Conservation (phyloP, 1,284 basidiomycete genomes). For the Tylopilus sp. region DNA sequence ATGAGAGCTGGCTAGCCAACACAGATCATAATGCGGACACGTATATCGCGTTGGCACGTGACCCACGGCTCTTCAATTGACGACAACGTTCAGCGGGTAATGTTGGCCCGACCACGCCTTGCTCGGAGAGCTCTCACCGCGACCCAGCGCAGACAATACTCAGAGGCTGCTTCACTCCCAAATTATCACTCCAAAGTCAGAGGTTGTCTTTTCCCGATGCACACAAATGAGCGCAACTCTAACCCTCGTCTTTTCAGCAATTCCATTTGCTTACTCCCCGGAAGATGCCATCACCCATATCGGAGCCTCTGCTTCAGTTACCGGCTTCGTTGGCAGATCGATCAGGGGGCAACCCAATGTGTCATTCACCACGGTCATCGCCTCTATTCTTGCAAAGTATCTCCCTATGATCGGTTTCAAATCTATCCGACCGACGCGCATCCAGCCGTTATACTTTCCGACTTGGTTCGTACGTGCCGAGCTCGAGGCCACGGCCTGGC, state of each 20-base stretch:
- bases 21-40: slow-evolving; percentile 20
- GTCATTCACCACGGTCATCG: slow-evolving; percentile 9
- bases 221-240: slow-evolving; percentile 2
- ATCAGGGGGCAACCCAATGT: slow-evolving; percentile 16
- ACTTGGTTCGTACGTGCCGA: slow-evolving; percentile 58
- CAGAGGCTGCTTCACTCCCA: slow-evolving; percentile 13
- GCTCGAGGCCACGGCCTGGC: slow-evolving; percentile 37
- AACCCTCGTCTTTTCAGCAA: slow-evolving; percentile 28
- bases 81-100: slow-evolving; percentile 9
- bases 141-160: slow-evolving; percentile 15
- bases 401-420: slow-evolving; percentile 28
- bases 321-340: slow-evolving; percentile 17
- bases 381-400: slow-evolving; percentile 29
- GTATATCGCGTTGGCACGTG: slow-evolving; percentile 32
- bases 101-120: slow-evolving; percentile 18
- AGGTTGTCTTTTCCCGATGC: slow-evolving; percentile 32
- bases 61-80: no score
- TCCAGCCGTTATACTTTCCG: slow-evolving; percentile 54
- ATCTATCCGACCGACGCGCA: slow-evolving; percentile 30
- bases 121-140: neutral
- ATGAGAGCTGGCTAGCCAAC: neutral
- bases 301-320: slow-evolving; percentile 19
- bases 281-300: slow-evolving; percentile 35
- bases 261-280: slow-evolving; percentile 37
- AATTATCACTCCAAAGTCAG: slow-evolving; percentile 43